Percentiles rank a stretch among this genome's conserved stretches.
Conservation (phyloP, 1,139 yeast species). For the Diutina siamensis region DNA sequence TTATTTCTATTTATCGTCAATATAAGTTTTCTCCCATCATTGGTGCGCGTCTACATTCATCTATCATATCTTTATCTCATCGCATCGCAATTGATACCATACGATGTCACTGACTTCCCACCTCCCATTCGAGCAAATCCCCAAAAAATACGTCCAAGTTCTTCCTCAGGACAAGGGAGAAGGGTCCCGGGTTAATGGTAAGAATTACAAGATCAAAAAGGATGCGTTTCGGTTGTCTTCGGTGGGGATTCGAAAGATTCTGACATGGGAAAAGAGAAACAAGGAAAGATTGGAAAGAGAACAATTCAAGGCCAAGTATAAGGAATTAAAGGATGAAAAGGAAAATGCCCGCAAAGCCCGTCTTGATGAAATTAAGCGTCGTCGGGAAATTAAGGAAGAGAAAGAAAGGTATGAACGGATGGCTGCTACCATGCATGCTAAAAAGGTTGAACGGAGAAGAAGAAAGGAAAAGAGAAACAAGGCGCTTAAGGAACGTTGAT, state of each 20-base stretch:
- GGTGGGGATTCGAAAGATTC: slow-evolving; percentile 10
- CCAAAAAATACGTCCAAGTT: background rate
- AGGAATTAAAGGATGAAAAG: slow-evolving; percentile 52
- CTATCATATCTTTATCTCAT: background rate
- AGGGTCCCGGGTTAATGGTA: slow-evolving; percentile 41
- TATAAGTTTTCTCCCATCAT: too few species aligned
- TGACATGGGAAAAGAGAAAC: slow-evolving; percentile 19
- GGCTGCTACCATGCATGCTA: slow-evolving; percentile 67
- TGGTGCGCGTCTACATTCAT: too few species aligned
- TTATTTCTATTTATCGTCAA: too few species aligned
- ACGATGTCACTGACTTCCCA: slow-evolving; percentile 4
- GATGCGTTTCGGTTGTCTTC: slow-evolving; percentile 35
- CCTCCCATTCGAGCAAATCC: background rate
- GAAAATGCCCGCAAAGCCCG: slow-evolving; percentile 38
- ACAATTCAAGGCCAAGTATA: slow-evolving; percentile 40
- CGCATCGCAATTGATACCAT: too few species aligned
- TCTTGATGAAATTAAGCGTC: slow-evolving; percentile 45
- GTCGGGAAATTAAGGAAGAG: slow-evolving; percentile 61
- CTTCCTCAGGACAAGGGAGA: slow-evolving; percentile 20
- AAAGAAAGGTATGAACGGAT: slow-evolving; percentile 61
- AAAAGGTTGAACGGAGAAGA: slow-evolving; percentile 68
- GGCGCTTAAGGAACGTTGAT: slow-evolving; percentile 55
- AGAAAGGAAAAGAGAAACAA: slow-evolving; percentile 77
- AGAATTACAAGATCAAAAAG: slow-evolving; percentile 44
- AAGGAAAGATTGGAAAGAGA: slow-evolving; percentile 28